Evolutionary conservation across 208 protist genomes (phyloP).

Genomic region (Wallacemonas sp.): DNA sequence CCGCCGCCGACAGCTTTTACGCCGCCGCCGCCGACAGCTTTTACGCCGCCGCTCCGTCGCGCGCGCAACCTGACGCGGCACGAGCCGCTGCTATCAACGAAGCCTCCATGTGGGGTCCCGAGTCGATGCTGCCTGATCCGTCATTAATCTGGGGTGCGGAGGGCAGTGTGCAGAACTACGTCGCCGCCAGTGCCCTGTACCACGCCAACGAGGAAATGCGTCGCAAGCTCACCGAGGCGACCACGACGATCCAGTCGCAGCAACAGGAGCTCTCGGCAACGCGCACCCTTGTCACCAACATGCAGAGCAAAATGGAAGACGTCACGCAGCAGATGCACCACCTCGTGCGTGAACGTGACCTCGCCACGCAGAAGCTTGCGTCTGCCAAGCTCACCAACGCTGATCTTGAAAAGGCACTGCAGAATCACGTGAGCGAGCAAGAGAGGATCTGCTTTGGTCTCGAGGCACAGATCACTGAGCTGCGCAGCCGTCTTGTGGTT

Average conservation of each 20-base stretch:
- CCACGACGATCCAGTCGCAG: slow-evolving; percentile 51
- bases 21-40: slow-evolving; percentile 1
- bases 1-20: too few relatives aligned
- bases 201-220: slow-evolving; percentile 88
- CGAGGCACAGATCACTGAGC: slow-evolving; percentile 70
- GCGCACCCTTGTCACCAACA: slow-evolving; percentile 28
- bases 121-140: slow-evolving; percentile 61
- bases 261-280: slow-evolving; percentile 70
- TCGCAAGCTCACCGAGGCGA: slow-evolving; percentile 71
- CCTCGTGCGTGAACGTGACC: slow-evolving; percentile 80
- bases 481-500: slow-evolving; percentile 74
- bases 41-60: slow-evolving; percentile 50
- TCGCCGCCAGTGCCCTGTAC: slow-evolving; percentile 80
- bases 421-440: slow-evolving; percentile 50
- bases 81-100: slow-evolving; percentile 25
- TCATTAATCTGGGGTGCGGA: slow-evolving; percentile 89
- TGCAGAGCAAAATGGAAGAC: slow-evolving; percentile 59
- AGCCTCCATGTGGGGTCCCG: slow-evolving; percentile 34
- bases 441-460: slow-evolving; percentile 65
- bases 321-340: slow-evolving; percentile 76
- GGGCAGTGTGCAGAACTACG: slow-evolving; percentile 71
- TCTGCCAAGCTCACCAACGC: slow-evolving; percentile 45
- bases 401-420: slow-evolving; percentile 62
- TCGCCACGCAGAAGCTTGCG: slow-evolving; percentile 60
- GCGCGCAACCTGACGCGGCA: slow-evolving; percentile 28